A percentile compares a stretch with the other conserved stretches of the same genome.
Conservation (phyloP, 2,329 filamentous ascomycete genomes). For the Fusarium sp. region DNA sequence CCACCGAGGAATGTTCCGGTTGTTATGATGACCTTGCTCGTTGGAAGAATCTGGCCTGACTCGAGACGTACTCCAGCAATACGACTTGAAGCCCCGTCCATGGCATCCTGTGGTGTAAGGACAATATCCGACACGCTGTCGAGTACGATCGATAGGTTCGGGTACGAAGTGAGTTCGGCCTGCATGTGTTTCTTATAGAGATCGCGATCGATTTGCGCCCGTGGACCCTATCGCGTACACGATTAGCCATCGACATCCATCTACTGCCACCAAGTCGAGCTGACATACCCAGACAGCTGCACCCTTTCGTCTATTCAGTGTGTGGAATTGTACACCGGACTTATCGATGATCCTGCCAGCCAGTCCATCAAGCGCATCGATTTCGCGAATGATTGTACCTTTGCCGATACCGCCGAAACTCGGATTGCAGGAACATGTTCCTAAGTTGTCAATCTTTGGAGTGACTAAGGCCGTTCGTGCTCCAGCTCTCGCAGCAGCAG, state of each 20-base stretch:
- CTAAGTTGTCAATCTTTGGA: constrained; percentile 87
- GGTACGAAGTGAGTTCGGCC: constrained; percentile 81
- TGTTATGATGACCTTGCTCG: constrained; percentile 88
- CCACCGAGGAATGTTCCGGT: constrained; percentile 96
- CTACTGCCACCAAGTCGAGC: background rate
- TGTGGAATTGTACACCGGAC: constrained; percentile 91
- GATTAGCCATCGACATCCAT: background rate
- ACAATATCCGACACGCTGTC: constrained; percentile 95
- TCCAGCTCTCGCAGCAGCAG: constrained; percentile 88
- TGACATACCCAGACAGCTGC: constrained; percentile 84
- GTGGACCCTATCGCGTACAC: constrained; percentile 69
- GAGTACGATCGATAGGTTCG: constrained; percentile 81
- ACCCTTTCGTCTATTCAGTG: constrained; percentile 89
- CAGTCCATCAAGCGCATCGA: constrained; percentile 93
- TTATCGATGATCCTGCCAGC: constrained; percentile 91
- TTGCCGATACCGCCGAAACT: constrained; percentile 99
- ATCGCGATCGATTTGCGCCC: constrained; percentile 92
- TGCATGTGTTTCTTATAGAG: constrained; percentile 93
- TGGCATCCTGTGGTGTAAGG: constrained; percentile 56
- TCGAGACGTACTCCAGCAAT: constrained; percentile 90
- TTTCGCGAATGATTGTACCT: constrained; percentile 93
- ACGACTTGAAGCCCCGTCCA: constrained; percentile 67
- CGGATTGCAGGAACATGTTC: constrained; percentile 95
- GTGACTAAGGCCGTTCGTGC: constrained; percentile 92
- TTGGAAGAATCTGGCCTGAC: constrained; percentile 84